phyloP scores from a whole-genome alignment of 805 yeast species.

The Lipomyces kockii region DNA sequence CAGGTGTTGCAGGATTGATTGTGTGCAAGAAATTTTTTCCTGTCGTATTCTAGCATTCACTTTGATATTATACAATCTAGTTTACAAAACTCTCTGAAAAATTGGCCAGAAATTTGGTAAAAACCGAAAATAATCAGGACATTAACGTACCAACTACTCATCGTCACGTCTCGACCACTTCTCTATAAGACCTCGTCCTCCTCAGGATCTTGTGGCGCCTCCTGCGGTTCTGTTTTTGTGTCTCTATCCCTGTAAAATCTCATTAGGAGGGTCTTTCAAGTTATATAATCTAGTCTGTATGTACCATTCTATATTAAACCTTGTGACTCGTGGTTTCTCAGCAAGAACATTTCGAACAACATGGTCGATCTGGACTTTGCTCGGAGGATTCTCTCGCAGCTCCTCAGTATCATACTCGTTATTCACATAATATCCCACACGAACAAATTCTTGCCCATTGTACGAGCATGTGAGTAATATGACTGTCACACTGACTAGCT shows the following conservation, averaged over 20 bases:
- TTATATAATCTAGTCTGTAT: neutral
- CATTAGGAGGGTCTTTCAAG: neutral
- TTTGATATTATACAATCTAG: conserved; percentile 3
- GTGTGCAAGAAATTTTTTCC: neutral
- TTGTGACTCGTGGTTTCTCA: conserved; percentile 95
- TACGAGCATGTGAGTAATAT: conserved; percentile 91
- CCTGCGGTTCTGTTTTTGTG: conserved; percentile 30
- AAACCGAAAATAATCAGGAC: neutral
- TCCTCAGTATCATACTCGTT: conserved; percentile 96
- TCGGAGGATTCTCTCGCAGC: conserved; percentile 60
- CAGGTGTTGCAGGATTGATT: neutral
- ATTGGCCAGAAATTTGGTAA: neutral
- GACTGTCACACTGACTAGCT: conserved; percentile 92
- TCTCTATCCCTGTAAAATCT: conserved; percentile 19
- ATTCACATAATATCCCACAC: conserved; percentile 97
- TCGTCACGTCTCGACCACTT: neutral
- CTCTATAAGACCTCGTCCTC: conserved; percentile 26
- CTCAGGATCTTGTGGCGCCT: conserved; percentile 37
- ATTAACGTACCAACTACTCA: neutral
- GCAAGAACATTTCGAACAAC: conserved; percentile 94
- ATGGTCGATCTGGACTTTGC: conserved; percentile 36
- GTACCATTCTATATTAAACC: conserved; percentile 93
- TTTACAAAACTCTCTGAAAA: neutral
- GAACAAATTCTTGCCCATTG: conserved; percentile 89
- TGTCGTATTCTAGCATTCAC: neutral